Percentiles rank a stretch among this genome's conserved stretches.
Conservation (phyloP, 2,329 filamentous ascomycete genomes). For the Malbranchea zuffiana region DNA sequence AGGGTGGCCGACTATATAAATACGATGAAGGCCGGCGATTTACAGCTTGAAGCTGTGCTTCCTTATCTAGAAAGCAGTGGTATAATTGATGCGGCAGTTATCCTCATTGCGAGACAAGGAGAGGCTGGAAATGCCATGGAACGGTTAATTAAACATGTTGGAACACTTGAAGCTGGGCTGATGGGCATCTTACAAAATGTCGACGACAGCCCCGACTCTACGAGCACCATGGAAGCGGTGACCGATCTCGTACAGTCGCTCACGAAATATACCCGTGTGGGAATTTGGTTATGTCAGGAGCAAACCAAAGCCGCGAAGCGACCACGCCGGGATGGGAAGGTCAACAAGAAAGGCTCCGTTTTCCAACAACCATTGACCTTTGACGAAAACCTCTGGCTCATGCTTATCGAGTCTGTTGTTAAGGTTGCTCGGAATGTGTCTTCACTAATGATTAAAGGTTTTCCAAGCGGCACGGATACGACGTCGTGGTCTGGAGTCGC, state of each 20-base stretch:
- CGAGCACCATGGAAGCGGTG: conserved; percentile 53
- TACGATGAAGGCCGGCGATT: conserved; percentile 60
- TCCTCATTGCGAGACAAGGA: conserved; percentile 81
- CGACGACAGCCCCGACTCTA: conserved; percentile 45
- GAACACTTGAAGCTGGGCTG: conserved; percentile 67
- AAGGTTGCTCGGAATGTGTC: conserved; percentile 52
- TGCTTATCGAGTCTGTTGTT: conserved; percentile 53
- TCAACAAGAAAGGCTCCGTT: conserved; percentile 30
- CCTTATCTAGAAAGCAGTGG: conserved; percentile 82
- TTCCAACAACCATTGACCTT: conserved; percentile 47
- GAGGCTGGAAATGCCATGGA: conserved; percentile 73
- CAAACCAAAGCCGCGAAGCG: conserved; percentile 55
- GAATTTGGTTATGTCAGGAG: conserved; percentile 88
- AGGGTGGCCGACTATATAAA: conserved; percentile 82
- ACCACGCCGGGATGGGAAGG: conserved; percentile 22
- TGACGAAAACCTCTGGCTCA: conserved; percentile 56
- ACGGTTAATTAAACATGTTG: conserved; percentile 68
- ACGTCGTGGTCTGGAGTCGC: neutral
- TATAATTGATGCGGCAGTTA: conserved; percentile 83
- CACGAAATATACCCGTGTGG: conserved; percentile 82
- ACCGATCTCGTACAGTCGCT: conserved; percentile 65
- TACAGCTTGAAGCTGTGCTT: conserved; percentile 68
- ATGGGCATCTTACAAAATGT: conserved; percentile 58
- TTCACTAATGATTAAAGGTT: conserved; percentile 5
- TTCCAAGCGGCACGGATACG: conserved; percentile 2